Evolutionary conservation across 129 eudicot species (phyloP), one percentile per base, ranked within the genome.

Genomic region (Saposhnikovia divaricata): DNA sequence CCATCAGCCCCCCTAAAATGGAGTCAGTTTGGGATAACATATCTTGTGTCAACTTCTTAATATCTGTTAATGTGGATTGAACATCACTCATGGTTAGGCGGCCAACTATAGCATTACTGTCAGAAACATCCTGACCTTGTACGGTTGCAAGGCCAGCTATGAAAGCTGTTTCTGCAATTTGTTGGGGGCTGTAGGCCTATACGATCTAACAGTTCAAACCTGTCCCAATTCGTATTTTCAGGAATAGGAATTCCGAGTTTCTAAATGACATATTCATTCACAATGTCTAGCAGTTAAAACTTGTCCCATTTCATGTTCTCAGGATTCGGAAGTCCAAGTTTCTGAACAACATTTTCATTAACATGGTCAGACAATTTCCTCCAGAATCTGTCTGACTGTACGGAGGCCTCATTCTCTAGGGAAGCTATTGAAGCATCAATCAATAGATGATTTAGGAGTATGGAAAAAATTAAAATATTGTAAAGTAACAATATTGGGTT

Each of bases 101-200:
- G 13, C 70, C 88, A 21, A 85, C 59, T 50, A 70, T 72, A 34
- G 63, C 78, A 51, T 84, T 79, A 80, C 55, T 84, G 15, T 81
- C 79, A 77, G 50, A 82, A 45, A 77, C 63, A 34, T 84, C 89
- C 72, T 80, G 84, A 76, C 86, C 71, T 77, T 80, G 80, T 74
- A 92, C 88, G 50, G 89, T 87, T 80, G 97, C 98, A 81, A 95
- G 97, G 48, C 98, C 98, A 25, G 97, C 94, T 21, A 95, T 74
- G 83, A 90, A 92, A 80, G 81, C 85, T 69, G 89, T 89, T 82
- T 95, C 99, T 19, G 97, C 99, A 77, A 70, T 77, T 68, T 78
- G 84, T 27, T 85, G 90, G 23, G 90, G 87, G n/a, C 68, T 87
- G 86, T 76, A 84, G 68, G 23, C 97, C 97, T 53, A 95, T 85